Base-by-base conservation (phyloP, 139 green algal genomes). In the Medakamo hakoo region DNA sequence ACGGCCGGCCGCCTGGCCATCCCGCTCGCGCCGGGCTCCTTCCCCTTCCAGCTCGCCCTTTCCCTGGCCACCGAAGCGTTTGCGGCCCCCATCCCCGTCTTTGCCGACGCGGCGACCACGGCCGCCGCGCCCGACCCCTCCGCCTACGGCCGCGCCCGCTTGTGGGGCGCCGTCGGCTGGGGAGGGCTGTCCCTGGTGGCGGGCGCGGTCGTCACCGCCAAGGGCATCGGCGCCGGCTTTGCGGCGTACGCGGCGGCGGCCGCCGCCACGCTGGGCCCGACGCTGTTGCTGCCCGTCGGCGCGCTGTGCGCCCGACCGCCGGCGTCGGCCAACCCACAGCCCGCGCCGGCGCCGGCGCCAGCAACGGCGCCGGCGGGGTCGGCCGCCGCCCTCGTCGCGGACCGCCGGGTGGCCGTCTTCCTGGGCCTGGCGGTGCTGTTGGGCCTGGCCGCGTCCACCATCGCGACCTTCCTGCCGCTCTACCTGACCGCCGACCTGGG, bases 121-220 rank as follows among this genome's bases (percentile, higher is more conserved):
- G 68, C 24, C 58, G 26, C 24, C 26, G 20, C 24, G 4, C 25
- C 24, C 24, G 19, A 5, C 25, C 18, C n/a, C 58, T 3, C 4
- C 0, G 59, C 55, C 20, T 79, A 79, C 40, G 65, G 58, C 24
- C 30, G 63, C 27, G 65, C 71, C 56, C 64, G 73, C 3, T 58
- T 77, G 30, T 79, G 30, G 2, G 73, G 73, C n/a, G 73, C 73
- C 1, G 28, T 79, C 19, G 73, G 73, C 21, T 79, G 73, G 73
- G 73, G 73, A 30, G 31, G 59, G 19, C 68, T 65, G 25, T 58
- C 29, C 49, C 55, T 60, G 4, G 16, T 77, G 2, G 65, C 62
- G 4, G 73, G 73, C 16, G 23, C 3, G 3, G 24, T 58, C 22
- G 65, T 72, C 29, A 57, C 22, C 23, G 52, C 62, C 26, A 29